Evolutionary conservation across 371 early-diverging fungal species (phyloP).

Genomic region (Lichtheimia ornata): DNA sequence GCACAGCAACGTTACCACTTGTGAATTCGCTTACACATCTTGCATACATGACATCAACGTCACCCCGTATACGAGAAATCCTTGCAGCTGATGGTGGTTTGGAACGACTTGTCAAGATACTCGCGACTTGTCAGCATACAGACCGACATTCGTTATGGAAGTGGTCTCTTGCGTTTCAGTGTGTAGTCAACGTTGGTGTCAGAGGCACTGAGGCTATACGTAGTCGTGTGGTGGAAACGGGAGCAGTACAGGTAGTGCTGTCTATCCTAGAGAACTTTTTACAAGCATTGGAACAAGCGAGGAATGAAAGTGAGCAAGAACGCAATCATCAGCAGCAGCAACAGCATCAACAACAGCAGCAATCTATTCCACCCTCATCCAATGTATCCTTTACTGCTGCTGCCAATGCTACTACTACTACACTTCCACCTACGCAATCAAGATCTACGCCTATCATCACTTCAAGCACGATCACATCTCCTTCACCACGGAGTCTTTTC

Average conservation of each 20-base stretch:
- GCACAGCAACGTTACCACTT: conserved; percentile 81
- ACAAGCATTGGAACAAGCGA: conserved; percentile 55
- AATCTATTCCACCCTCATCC: conserved; percentile 5
- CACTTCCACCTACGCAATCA: conserved; percentile 22
- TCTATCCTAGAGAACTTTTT: conserved; percentile 75
- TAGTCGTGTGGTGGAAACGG: conserved; percentile 81
- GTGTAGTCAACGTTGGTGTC: conserved; percentile 82
- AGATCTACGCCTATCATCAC: conserved; percentile 30
- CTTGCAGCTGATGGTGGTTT: conserved; percentile 87
- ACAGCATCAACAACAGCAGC: conserved; percentile 4
- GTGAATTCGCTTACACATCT: conserved; percentile 84
- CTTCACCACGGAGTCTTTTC: background rate
- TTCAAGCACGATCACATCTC: conserved; percentile 11
- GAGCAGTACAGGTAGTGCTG: conserved; percentile 75
- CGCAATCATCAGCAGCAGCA: conserved; percentile 30
- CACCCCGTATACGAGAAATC: conserved; percentile 75
- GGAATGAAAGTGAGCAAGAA: conserved; percentile 56
- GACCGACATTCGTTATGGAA: conserved; percentile 74
- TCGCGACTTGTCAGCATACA: conserved; percentile 53
- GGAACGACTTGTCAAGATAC: conserved; percentile 78
- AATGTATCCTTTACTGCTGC: background rate
- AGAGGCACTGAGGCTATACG: conserved; percentile 79
- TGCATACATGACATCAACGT: conserved; percentile 77
- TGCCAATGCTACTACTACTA: too few species aligned
- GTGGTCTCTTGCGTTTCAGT: conserved; percentile 81